A percentile compares a stretch with the other conserved stretches of the same genome.
Conservation (phyloP, 106 monocot species). For the Dendrobium nobile region DNA sequence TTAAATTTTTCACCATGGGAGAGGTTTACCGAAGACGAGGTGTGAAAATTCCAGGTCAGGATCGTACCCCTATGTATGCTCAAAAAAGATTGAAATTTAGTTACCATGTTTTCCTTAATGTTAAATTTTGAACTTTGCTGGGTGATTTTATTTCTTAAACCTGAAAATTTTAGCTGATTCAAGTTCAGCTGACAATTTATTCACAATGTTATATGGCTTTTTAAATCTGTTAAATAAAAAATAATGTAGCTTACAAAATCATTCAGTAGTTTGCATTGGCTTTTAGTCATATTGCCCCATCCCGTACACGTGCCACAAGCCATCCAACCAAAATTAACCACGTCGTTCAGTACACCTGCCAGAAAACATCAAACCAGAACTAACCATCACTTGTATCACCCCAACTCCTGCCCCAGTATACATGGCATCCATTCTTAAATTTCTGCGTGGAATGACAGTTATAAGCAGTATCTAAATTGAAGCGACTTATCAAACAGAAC, state of each 20-base stretch:
- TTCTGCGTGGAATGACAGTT: background rate
- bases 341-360: background rate
- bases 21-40: constrained; percentile 83
- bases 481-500: background rate
- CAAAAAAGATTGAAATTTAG: background rate
- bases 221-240: background rate
- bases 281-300: background rate
- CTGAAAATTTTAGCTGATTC: background rate
- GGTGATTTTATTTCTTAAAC: background rate
- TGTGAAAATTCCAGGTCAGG: constrained; percentile 76
- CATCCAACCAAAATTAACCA: background rate
- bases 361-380: background rate
- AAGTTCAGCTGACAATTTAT: background rate
- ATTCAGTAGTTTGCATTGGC: background rate
- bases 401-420: background rate
- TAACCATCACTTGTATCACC: background rate
- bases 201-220: background rate
- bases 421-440: background rate
- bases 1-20: constrained; percentile 79
- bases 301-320: background rate
- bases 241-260: background rate
- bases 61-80: background rate
- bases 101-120: background rate
- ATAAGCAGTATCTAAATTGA: background rate
- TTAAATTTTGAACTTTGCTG: background rate